Evolutionary conservation across 1,284 basidiomycete genomes (phyloP), one percentile per base, ranked within the genome.

Genomic region (Inonotus hispidus): DNA sequence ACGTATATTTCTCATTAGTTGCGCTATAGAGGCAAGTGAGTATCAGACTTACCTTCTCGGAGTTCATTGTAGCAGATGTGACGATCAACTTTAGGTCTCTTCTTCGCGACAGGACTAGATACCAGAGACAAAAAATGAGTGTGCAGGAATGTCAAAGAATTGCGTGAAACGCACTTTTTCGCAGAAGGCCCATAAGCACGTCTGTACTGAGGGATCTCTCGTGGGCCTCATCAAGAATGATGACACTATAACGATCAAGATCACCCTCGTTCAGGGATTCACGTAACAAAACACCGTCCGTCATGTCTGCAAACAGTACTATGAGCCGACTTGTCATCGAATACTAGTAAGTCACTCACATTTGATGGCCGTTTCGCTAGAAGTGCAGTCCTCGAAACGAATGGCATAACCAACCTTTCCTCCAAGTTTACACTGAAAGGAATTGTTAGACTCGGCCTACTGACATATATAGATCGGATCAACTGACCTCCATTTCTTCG

Each of bases 61-160:
- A 91, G 70, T 99, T 98, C 96, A 99, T 98, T 1, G 96, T 99
- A 2, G 96, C 96, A 1, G 96, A 98, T 1, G 96, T 98, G 37
- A 99, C 95, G 66, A 99, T 96, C 46, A 99, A 83, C 74, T 95
- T 98, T 52, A 98, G 76, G 72, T 99, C 96, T 63, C 95, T 80
- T 64, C 96, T 79, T 6, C 96, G 82, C 1, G 93, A 93, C 43
- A 99, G 77, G 67, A 98, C 95, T 96, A 65, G 1, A 43, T 32
- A 53, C 38, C 21, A 35, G 29, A 27, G 14, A 35, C 3, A 47
- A 39, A 62, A 47, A n/a, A 61, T 29, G 16, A 49, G 46, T 19
- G 63, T 35, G 50, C 27, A 54, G 11, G 41, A 50, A 41, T 14
- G n/a, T 37, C 50, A 23, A 58, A 37, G 23, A 43, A 21, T 37